Base-by-base conservation (phyloP, 192 early-diverging fungal genomes). In the Ambispora gerdemannii region DNA sequence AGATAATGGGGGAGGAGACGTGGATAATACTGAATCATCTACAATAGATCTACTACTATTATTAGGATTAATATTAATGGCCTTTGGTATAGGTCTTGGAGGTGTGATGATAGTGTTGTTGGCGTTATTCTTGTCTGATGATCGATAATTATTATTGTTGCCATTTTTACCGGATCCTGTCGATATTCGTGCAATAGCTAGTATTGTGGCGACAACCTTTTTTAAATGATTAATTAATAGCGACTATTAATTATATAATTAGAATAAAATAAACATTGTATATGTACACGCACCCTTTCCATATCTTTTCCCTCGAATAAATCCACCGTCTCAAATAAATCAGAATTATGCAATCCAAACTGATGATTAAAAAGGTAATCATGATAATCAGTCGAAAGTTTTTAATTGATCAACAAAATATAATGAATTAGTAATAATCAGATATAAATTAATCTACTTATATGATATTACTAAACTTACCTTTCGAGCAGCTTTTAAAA, bases 261-360 rank as follows among this genome's bases (percentile, higher is more conserved):
- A 32, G 49, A 24, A 35, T 43, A 35, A 30, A 34, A 34, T 19
- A 38, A 38, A 11, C n/a, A 63, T 43, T 20, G 19, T 10, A 31
- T 19, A 25, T 13, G 51, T 22, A 63, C 49, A 47, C 75, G 50
- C 80, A 88, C 86, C 33, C 77, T 78, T 10, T 72, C 71, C 85
- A 93, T 90, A 75, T 92, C 87, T 75, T 89, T 92, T 51, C 84
- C 92, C 53, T 93, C 91, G 70, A 87, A 92, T 33, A 93, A 72
- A 73, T 93, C 92, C 4, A 87, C 84, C 0, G 92, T 92, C 75
- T 93, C 84, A 70, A 93, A 93, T 71, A 92, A 77, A 68, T 92
- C 89, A 19, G 85, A 81, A 63, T 84, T 87, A 51, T 89, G 80
- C 38, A 93, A 77, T 1, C 91, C 91, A 50, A 93, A 83, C 80